Evolutionary conservation across 768 basidiomycete species (phyloP).

Genomic region (Lepiota venenata): DNA sequence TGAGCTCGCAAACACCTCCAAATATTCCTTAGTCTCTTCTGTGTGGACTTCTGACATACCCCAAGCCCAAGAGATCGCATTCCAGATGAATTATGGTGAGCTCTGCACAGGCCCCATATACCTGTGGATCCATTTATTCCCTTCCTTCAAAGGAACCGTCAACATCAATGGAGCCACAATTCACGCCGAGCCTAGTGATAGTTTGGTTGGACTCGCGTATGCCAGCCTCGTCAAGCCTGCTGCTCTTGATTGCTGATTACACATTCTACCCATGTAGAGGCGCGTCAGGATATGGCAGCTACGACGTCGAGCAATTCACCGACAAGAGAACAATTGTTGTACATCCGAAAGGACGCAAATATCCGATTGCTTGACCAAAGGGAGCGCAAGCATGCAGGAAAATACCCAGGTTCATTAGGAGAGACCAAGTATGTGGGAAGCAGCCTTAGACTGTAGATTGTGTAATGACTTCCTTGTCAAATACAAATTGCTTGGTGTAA

Average conservation of each 20-base stretch:
- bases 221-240: constrained; percentile 12
- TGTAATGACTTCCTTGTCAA: too few species aligned
- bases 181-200: constrained; percentile 36
- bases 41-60: constrained; percentile 50
- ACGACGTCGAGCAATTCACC: constrained; percentile 49
- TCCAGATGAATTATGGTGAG: constrained; percentile 44
- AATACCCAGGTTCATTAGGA: too few species aligned
- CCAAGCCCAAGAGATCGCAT: constrained; percentile 41
- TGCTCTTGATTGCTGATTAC: background rate
- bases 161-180: constrained; percentile 56
- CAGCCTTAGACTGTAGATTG: too few species aligned
- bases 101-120: background rate
- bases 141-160: constrained; percentile 35
- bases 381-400: background rate
- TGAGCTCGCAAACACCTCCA: constrained; percentile 49
- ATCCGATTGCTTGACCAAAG: constrained; percentile 14
- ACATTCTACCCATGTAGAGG: constrained; percentile 25
- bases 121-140: background rate
- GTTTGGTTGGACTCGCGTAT: constrained; percentile 44
- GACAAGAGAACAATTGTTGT: constrained; percentile 39
- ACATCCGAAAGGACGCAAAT: constrained; percentile 32
- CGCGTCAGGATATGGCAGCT: constrained; percentile 48
- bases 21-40: constrained; percentile 47
- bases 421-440: too few species aligned
- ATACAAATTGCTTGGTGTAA: too few species aligned